These are phyloP conservation scores for Claviceps cyperi DNA, from an alignment of 2,329 filamentous ascomycete genomes.

Conservation along the genomic window DNA sequence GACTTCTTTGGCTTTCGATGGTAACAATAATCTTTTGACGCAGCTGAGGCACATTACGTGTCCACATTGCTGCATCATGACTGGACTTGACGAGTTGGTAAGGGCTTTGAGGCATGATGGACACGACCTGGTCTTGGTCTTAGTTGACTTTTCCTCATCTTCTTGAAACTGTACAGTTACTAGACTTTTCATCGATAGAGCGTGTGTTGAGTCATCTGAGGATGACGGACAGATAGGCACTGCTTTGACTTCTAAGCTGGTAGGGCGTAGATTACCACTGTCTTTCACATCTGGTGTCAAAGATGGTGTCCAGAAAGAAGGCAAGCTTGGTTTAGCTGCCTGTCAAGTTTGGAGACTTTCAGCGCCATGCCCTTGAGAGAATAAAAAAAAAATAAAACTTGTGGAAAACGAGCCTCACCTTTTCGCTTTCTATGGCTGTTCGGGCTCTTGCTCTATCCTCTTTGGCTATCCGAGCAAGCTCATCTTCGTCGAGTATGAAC, in stretches of 20 bases:
- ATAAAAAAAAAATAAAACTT: no score
- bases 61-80: slow-evolving; percentile 75
- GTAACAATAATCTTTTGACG: slow-evolving; percentile 67
- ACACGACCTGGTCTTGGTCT: slow-evolving; percentile 41
- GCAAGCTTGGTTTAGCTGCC: slow-evolving; percentile 51
- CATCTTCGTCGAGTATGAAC: slow-evolving; percentile 58
- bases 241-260: slow-evolving; percentile 48
- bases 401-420: slow-evolving; percentile 26
- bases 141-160: slow-evolving; percentile 38
- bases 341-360: slow-evolving; percentile 26
- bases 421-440: slow-evolving; percentile 58
- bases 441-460: slow-evolving; percentile 58
- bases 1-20: slow-evolving; percentile 26
- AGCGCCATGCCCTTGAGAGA: neutral
- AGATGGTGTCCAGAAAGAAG: slow-evolving; percentile 87
- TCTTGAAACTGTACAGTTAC: slow-evolving; percentile 65
- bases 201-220: slow-evolving; percentile 48
- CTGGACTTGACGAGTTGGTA: slow-evolving; percentile 67
- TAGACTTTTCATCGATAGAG: slow-evolving; percentile 64
- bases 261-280: slow-evolving; percentile 33
- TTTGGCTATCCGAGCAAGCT: slow-evolving; percentile 53
- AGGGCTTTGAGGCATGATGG: slow-evolving; percentile 76
- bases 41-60: slow-evolving; percentile 84
- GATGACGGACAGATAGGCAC: slow-evolving; percentile 67
- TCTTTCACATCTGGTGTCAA: slow-evolving; percentile 47